Percentiles rank a stretch among this genome's conserved stretches.
phyloP scores from a whole-genome alignment of 352 stramenopile species.

The Globisporangium irregulare region DNA sequence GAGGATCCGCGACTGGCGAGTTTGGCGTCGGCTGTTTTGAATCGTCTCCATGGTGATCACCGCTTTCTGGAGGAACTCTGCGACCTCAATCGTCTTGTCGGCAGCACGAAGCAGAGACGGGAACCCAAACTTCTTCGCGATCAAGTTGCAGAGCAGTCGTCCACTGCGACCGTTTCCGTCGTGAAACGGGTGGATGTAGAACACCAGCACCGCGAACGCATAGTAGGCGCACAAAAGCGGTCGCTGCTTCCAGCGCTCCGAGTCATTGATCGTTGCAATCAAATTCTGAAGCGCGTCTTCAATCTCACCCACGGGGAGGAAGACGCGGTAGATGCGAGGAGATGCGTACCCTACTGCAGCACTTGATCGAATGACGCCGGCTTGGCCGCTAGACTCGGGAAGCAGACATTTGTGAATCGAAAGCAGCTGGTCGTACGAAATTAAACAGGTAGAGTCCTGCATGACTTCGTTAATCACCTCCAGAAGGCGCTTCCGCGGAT shows the following conservation, averaged over 20 bases:
- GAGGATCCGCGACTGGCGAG: conserved; percentile 43
- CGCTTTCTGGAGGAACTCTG: conserved; percentile 69
- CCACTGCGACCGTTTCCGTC: conserved; percentile 81
- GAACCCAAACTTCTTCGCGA: conserved; percentile 72
- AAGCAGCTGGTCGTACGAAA: conserved; percentile 61
- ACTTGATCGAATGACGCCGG: conserved; percentile 49
- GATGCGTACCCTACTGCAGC: conserved; percentile 75
- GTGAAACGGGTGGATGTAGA: conserved; percentile 86
- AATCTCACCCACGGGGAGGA: conserved; percentile 67
- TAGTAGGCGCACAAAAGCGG: conserved; percentile 79
- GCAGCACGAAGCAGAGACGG: conserved; percentile 51
- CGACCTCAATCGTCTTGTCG: conserved; percentile 82
- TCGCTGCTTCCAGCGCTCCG: conserved; percentile 32
- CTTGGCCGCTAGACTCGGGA: conserved; percentile 34
- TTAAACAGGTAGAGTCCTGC: conserved; percentile 44
- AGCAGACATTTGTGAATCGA: conserved; percentile 57
- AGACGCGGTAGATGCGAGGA: conserved; percentile 78
- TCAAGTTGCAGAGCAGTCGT: conserved; percentile 65
- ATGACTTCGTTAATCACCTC: conserved; percentile 68
- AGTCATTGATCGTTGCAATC: conserved; percentile 45
- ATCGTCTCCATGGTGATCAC: conserved; percentile 73
- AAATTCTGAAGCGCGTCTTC: conserved; percentile 38
- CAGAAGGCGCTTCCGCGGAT: conserved; percentile 41
- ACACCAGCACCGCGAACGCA: conserved; percentile 73
- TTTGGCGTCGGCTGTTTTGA: conserved; percentile 52